Evolutionary conservation across 1,139 yeast genomes (phyloP).

Genomic region (Lodderomyces jiufengensis): DNA sequence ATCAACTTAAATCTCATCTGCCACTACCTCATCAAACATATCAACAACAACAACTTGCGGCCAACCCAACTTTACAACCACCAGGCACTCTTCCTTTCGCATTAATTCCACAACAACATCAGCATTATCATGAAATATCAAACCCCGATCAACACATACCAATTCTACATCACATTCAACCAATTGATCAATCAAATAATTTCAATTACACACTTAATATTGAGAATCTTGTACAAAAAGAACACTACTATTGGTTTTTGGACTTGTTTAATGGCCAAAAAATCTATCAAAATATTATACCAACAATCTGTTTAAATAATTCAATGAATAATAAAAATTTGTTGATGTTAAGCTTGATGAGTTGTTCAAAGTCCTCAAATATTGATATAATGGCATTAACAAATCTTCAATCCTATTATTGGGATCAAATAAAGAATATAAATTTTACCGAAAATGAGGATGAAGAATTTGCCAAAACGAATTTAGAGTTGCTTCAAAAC

Average conservation of each 20-base stretch:
- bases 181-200: not conserved
- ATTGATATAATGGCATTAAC: constrained; percentile 11
- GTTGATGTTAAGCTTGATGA: constrained; percentile 30
- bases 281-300: constrained; percentile 40
- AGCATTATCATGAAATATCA: too few species aligned
- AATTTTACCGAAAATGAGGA: too few species aligned
- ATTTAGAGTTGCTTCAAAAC: constrained; percentile 16
- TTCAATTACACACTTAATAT: not conserved
- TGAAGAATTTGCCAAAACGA: not conserved
- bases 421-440: constrained; percentile 16
- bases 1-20: too few species aligned
- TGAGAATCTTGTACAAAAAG: constrained; percentile 14
- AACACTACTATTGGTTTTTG: constrained; percentile 37
- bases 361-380: constrained; percentile 22
- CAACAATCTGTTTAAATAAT: constrained; percentile 24
- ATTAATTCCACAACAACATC: too few species aligned
- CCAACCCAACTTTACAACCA: too few species aligned
- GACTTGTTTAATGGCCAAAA: constrained; percentile 38
- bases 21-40: too few species aligned
- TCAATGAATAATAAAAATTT: constrained; percentile 16
- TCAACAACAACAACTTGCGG: too few species aligned
- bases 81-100: too few species aligned
- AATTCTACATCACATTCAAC: too few species aligned
- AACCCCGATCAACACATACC: too few species aligned
- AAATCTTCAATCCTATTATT: constrained; percentile 20